Base-by-base conservation (phyloP, 2,329 filamentous ascomycete species). In the Exophiala sp. region DNA sequence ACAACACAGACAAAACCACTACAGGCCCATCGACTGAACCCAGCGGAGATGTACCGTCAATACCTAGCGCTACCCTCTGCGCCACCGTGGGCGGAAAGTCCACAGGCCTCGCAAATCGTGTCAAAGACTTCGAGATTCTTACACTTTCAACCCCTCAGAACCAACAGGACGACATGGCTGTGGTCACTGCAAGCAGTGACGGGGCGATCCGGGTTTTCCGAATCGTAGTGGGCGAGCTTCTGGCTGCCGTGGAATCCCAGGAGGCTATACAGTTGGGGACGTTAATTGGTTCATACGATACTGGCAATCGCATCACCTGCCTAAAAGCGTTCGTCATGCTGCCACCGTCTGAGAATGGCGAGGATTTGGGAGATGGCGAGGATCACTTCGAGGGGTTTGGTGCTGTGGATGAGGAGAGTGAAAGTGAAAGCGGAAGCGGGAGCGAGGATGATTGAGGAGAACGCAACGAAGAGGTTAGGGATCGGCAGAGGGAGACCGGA, bases 291-390 rank as follows among this genome's bases (percentile, higher is more conserved):
- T 82, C 79, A 24, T 93, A 93, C 63, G 85, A 90, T 68, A 95
- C 90, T 18, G 82, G 84, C 39, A 90, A 91, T 65, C 77, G 93
- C 49, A 89, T 97, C 59, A 97, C 90, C 30, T 97, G 93, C 65
- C 65, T 97, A 62, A 82, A 81, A 60, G 85, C 85, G 18, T 97
- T 95, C 71, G 73, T 87, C 56, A 94, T 97, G 88, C 78, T 86
- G 66, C 78, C 82, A 60, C 73, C 69, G 27, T 30, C 81, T 13
- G 56, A 53, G 11, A 50, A 45, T 19, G 80, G 82, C 13, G 50
- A 58, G 32, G 50, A 48, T 16, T 22, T 21, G 8, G 32, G 29
- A 19, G 52, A 37, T 10, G 51, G 48, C 13, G 52, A 40, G 6
- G 46, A 46, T 7, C 55, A 58, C 19, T 56, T 56, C 30, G 45